phyloP scores from a whole-genome alignment of 169 alveolate genomes.

The Plasmodium knowlesi region DNA sequence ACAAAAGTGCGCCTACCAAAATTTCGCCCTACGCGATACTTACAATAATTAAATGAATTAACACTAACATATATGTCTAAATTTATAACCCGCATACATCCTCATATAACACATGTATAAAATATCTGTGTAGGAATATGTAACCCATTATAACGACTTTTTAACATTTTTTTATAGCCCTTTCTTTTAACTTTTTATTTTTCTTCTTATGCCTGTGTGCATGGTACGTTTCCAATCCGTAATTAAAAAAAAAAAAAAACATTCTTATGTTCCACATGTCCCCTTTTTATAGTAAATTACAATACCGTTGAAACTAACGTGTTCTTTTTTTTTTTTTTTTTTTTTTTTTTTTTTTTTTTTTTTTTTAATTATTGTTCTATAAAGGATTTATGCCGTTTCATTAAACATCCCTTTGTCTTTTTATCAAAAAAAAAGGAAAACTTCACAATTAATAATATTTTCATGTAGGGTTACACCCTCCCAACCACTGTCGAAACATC shows the following conservation, averaged over 20 bases:
- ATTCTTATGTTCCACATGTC: neutral
- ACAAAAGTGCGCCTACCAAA: neutral
- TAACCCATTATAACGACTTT: neutral
- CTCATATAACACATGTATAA: neutral
- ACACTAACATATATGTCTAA: neutral
- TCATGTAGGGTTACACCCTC: neutral
- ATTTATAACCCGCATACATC: neutral
- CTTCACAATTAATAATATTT: neutral
- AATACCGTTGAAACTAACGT: slow-evolving; percentile 31
- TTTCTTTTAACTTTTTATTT: neutral
- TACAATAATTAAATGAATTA: neutral
- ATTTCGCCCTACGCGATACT: neutral
- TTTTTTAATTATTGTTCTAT: neutral
- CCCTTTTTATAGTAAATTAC: neutral
- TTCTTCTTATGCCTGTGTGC: neutral
- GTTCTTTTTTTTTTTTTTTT: slow-evolving; percentile 3
- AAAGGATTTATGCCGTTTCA: neutral
- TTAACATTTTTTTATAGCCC: too few species aligned
- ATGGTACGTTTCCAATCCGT: neutral
- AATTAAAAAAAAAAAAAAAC: neutral
- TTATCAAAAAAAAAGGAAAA: neutral
- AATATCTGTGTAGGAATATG: neutral
- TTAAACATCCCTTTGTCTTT: neutral
- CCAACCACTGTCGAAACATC: neutral
- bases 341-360: slow-evolving; percentile 3